Evolutionary conservation across 148 eudicot species (phyloP), one percentile per base, ranked within the genome.

Genomic region (Heliosperma pusillum): DNA sequence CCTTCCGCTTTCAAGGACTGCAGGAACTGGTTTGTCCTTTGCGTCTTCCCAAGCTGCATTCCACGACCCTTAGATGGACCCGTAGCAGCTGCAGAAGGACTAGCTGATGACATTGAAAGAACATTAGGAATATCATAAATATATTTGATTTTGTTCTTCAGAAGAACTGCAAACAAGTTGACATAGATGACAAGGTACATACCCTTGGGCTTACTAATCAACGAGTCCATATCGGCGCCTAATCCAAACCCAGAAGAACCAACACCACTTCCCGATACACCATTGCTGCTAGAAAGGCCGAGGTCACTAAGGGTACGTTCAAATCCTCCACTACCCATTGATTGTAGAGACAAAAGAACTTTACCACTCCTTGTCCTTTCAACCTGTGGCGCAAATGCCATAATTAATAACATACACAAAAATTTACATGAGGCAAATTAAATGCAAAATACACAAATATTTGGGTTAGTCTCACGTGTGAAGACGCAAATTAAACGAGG

Each of bases 1-100:
- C 98, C 98, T 86, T 93, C 98, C 12, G 95, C 95, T 89, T 88
- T 93, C 75, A 93, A 83, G 66, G 95, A 91, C 80, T 88, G 88
- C 93, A 91, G 80, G 80, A 91, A 91, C 72, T 87, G 92, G 82
- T 88, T 89, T 73, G 91, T 81, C 87, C 52, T 89, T 66, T 89
- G 91, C 30, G 84, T 68, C 85, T 90, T 90, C 11, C 97, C 97
- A 76, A 93, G 92, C 88, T 93, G 74, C 98, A 93, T 91, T 59
- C 97, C 98, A 69, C 85, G 86, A 72, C 89, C 90, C 79, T 87
- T 93, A 10, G 91, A 85, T 74, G 98, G 94, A 69, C 89, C 97
- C 76, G 83, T 79, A 79, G 89, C 91, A 76, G 94, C 80, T 66
- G 93, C 70, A 78, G 89, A 52, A 60, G 89, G 86, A 74, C 90